Evolutionary conservation across 176 grass and related monocot species (phyloP).

Genomic region (Guadua angustifolia): DNA sequence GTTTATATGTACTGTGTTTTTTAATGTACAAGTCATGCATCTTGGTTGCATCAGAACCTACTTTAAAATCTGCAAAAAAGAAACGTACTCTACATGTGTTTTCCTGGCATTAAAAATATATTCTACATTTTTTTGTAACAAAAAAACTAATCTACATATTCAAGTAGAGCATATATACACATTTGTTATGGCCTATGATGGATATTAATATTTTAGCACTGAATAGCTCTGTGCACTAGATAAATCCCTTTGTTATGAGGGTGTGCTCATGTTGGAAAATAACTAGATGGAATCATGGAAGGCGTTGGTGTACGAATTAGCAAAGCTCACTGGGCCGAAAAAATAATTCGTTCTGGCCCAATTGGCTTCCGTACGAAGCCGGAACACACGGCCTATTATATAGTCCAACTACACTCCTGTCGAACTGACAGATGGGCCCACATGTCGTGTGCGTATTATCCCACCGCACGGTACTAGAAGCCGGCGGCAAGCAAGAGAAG

Average conservation of each 20-base stretch:
- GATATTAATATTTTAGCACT: too few relatives aligned
- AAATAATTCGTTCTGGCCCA: not conserved
- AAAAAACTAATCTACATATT: not conserved
- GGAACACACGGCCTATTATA: not conserved
- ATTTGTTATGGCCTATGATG: not conserved
- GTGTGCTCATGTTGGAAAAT: not conserved
- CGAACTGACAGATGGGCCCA: not conserved
- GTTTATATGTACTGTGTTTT: not conserved
- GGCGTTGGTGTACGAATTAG: not conserved
- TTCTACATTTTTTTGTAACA: not conserved
- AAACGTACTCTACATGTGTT: not conserved
- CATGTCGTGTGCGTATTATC: not conserved
- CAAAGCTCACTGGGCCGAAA: not conserved
- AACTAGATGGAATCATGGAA: not conserved
- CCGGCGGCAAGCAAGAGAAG: slow-evolving; percentile 16
- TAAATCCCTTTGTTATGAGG: not conserved
- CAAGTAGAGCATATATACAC: not conserved
- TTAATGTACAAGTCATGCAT: not conserved
- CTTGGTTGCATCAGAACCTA: not conserved
- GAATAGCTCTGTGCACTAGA: too few relatives aligned
- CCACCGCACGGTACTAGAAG: not conserved
- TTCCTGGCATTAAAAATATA: not conserved
- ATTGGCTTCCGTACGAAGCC: not conserved
- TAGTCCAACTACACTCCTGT: not conserved
- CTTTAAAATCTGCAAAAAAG: not conserved